Conservation (phyloP, 2,329 filamentous ascomycete genomes). For the Furcasterigmium furcatum region DNA sequence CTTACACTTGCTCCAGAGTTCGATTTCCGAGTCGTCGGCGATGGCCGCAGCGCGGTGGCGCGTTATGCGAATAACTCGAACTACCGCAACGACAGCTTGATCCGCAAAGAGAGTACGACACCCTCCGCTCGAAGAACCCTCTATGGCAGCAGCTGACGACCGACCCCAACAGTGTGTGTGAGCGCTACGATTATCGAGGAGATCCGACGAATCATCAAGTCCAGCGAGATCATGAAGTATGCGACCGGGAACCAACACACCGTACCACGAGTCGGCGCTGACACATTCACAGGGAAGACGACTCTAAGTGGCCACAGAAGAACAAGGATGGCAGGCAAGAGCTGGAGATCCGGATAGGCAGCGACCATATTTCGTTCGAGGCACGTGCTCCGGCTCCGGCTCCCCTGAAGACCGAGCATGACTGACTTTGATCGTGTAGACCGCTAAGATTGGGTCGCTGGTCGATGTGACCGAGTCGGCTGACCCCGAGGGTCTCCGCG, state of each 20-base stretch:
- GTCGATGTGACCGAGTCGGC: conserved; percentile 96
- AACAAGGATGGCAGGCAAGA: conserved; percentile 98
- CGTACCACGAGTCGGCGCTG: neutral
- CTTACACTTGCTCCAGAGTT: conserved; percentile 66
- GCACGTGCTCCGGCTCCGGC: conserved; percentile 49
- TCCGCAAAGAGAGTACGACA: conserved; percentile 94
- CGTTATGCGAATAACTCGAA: conserved; percentile 99
- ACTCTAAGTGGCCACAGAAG: conserved; percentile 98
- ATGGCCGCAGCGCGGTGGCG: conserved; percentile 88
- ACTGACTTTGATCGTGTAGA: too few species aligned
- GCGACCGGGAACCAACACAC: conserved; percentile 24
- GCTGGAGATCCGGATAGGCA: conserved; percentile 88
- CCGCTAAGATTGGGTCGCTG: conserved; percentile 94
- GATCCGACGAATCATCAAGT: conserved; percentile 95
- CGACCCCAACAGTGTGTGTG: conserved; percentile 73
- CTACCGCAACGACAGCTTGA: conserved; percentile 97
- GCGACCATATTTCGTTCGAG: conserved; percentile 97
- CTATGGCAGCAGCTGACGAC: neutral
- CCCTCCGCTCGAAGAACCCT: neutral
- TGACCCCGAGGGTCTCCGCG: conserved; percentile 90
- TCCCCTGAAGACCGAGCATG: too few species aligned
- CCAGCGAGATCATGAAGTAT: conserved; percentile 96
- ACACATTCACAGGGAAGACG: conserved; percentile 73
- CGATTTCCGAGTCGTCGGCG: conserved; percentile 88
- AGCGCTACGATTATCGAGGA: conserved; percentile 87